Base-by-base conservation (phyloP, 2,329 filamentous ascomycete species). In the Fonsecaea pedrosoi region DNA sequence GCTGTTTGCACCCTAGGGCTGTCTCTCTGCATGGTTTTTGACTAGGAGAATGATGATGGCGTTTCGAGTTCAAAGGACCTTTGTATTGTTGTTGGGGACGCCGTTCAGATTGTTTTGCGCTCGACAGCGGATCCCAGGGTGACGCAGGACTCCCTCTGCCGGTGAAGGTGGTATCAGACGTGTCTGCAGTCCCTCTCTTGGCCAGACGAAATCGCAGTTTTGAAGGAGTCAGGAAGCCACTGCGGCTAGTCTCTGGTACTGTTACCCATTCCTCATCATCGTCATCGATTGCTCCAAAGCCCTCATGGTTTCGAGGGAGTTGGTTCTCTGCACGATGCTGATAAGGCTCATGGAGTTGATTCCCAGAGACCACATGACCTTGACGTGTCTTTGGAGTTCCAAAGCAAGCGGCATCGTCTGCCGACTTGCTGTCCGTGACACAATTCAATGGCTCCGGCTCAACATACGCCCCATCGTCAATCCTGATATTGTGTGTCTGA, bases 151-250 rank as follows among this genome's bases (percentile, higher is more conserved):
- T 68, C 21, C 55, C 58, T 56, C 57, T 59, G 40, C 25, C 45
- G 30, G 30, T 60, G 37, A 45, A 4, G 15, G 15, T 54, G 42
- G 64, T 55, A 15, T 21, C 21, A 42, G 35, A 40, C 3, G 54
- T 58, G n/a, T 66, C 63, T 13, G 34, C 42, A 35, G 68, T 66
- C 3, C 62, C 57, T 56, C 61, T 60, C n/a, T 64, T 68, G 15
- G 63, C 35, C 57, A 70, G 54, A 40, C 66, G 66, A 57, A 67
- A 70, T 21, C 66, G 65, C 48, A 66, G 21, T 37, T 54, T 61
- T 18, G 68, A 68, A 15, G 68, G 68, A n/a, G 66, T 68, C 50
- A 66, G 54, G 42, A 68, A 68, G 8, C 66, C 68, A 9, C 57
- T 60, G 21, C 63, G 66, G 54, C 68, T 67, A 30, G 57, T 68